phyloP scores from a whole-genome alignment of 2,329 filamentous ascomycete species.

The Ceratocystis destructans region DNA sequence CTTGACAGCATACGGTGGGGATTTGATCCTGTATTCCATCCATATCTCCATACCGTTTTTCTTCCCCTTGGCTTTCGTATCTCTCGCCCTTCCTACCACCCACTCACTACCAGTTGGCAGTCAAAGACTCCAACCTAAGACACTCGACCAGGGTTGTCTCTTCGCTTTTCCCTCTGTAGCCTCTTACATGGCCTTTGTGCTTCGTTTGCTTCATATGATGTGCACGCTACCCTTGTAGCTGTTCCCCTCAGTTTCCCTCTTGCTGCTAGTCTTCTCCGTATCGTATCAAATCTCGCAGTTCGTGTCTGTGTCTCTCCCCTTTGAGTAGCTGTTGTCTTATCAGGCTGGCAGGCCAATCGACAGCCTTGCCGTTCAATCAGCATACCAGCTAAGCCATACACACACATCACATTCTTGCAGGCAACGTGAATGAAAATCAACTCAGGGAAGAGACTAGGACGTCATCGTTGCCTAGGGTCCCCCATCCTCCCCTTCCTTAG shows the following conservation, averaged over 20 bases:
- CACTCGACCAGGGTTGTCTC: not conserved
- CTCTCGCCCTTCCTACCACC: not conserved
- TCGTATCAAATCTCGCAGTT: not conserved
- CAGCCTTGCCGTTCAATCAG: not conserved
- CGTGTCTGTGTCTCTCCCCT: constrained; percentile 1
- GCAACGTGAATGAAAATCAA: not conserved
- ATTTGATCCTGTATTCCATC: not conserved
- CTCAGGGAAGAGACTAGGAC: not conserved
- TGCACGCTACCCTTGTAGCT: not conserved
- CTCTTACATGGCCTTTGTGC: not conserved
- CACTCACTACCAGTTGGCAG: no score
- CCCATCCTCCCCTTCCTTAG: not conserved
- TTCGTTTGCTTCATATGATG: not conserved
- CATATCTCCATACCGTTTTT: not conserved
- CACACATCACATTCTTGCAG: not conserved
- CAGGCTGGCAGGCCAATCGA: not conserved
- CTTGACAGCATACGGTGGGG: not conserved
- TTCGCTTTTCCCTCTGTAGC: not conserved
- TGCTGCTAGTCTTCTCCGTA: not conserved
- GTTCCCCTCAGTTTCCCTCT: not conserved
- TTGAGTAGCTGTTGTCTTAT: not conserved
- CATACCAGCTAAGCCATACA: not conserved
- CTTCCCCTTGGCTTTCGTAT: not conserved
- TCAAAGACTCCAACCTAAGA: no score
- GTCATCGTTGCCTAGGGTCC: not conserved